Evolutionary conservation across 148 eudicot genomes (phyloP).

Genomic region (Chenopodium album): DNA sequence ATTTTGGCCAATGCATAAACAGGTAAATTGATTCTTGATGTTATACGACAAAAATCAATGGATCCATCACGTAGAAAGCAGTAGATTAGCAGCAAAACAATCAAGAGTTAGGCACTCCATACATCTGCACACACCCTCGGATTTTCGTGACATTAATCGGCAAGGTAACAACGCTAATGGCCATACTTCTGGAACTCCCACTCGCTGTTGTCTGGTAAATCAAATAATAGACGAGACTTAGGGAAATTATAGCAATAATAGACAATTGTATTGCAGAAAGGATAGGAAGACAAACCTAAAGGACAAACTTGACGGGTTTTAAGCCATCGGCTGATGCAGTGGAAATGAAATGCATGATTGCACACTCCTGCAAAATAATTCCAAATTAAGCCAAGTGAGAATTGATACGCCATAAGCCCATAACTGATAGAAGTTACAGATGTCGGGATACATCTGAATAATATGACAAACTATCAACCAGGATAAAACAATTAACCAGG

Average conservation of each 20-base stretch:
- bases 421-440: neutral
- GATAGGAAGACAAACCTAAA: slow-evolving; percentile 43
- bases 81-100: neutral
- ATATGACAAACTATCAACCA: neutral
- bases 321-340: slow-evolving; percentile 94
- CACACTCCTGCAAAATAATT: slow-evolving; percentile 33
- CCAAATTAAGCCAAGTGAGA: neutral
- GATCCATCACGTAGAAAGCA: neutral
- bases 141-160: neutral
- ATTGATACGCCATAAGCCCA: neutral
- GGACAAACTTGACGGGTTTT: slow-evolving; percentile 97
- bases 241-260: neutral
- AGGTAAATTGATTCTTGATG: neutral
- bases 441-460: neutral
- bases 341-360: slow-evolving; percentile 94
- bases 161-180: slow-evolving; percentile 36
- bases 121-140: neutral
- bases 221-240: neutral
- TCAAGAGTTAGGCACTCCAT: neutral
- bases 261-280: neutral
- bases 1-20: neutral
- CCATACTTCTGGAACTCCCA: slow-evolving; percentile 98
- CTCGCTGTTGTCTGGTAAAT: slow-evolving; percentile 77
- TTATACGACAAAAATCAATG: neutral
- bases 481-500: neutral